Evolutionary conservation across 2,329 filamentous ascomycete species (phyloP).

Genomic region (Aspergillus fijiensis): DNA sequence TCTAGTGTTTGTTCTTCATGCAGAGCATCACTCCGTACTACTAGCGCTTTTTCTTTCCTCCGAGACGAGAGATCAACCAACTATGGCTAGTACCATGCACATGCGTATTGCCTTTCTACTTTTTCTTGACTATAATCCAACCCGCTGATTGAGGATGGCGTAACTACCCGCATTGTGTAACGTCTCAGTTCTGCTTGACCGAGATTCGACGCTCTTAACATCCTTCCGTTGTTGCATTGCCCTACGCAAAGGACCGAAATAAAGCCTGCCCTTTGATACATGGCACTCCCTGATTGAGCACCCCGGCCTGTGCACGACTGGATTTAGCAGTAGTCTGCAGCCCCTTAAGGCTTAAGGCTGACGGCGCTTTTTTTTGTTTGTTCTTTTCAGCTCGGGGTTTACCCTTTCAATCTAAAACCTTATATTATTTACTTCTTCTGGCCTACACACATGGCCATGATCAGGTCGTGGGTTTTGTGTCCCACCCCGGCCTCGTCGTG

Average conservation of each 20-base stretch:
- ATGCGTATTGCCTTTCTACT: neutral
- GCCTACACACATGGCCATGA: neutral
- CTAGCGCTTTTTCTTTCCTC: neutral
- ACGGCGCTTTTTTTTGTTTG: conserved; percentile 19
- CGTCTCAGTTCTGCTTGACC: neutral
- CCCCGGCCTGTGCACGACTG: conserved; percentile 12
- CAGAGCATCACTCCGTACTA: neutral
- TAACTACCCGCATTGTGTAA: neutral
- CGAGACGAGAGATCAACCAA: conserved; percentile 1
- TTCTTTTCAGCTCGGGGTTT: neutral
- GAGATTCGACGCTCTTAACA: neutral
- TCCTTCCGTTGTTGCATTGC: neutral
- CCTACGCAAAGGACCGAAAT: neutral
- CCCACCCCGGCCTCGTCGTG: neutral
- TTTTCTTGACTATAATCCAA: neutral
- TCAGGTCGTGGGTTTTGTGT: neutral
- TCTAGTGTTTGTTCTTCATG: neutral
- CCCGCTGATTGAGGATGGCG: neutral
- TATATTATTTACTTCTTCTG: conserved; percentile 10
- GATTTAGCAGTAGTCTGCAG: conserved; percentile 24
- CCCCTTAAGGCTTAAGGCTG: conserved; percentile 41
- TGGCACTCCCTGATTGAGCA: neutral
- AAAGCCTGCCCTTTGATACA: neutral
- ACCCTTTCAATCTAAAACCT: conserved; percentile 2
- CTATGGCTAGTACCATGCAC: neutral